Evolutionary conservation across 1,284 basidiomycete genomes (phyloP).

Genomic region (Moesziomyces sp.): DNA sequence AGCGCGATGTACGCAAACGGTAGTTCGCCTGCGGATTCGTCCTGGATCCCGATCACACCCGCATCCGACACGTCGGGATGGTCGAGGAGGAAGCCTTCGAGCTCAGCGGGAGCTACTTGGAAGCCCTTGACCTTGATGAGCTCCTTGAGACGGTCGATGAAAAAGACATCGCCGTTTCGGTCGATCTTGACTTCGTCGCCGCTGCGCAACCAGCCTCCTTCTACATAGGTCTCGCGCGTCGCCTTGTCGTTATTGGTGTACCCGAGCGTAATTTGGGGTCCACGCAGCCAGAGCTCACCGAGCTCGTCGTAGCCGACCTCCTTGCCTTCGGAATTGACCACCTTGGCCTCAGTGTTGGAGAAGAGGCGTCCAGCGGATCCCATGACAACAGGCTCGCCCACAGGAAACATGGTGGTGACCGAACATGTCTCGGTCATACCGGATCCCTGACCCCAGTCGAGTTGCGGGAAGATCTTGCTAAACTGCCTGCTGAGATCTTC

Average conservation of each 20-base stretch:
- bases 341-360: conserved; percentile 59
- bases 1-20: conserved; percentile 80
- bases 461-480: conserved; percentile 36
- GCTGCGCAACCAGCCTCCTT: conserved; percentile 51
- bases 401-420: conserved; percentile 65
- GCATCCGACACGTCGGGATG: conserved; percentile 77
- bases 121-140: conserved; percentile 68
- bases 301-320: conserved; percentile 66
- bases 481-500: conserved; percentile 56
- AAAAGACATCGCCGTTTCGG: conserved; percentile 63
- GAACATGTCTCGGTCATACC: conserved; percentile 63
- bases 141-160: conserved; percentile 65
- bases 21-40: conserved; percentile 82
- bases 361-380: conserved; percentile 58
- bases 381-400: conserved; percentile 62
- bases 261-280: conserved; percentile 60
- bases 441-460: conserved; percentile 59
- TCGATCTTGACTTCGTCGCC: conserved; percentile 69
- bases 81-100: conserved; percentile 79
- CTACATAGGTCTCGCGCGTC: conserved; percentile 59
- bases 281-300: conserved; percentile 66
- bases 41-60: conserved; percentile 79
- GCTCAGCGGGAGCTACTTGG: conserved; percentile 69
- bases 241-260: conserved; percentile 63
- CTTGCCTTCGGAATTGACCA: conserved; percentile 53